phyloP scores from a whole-genome alignment of 176 grass and related monocot genomes.

The Typha latifolia region DNA sequence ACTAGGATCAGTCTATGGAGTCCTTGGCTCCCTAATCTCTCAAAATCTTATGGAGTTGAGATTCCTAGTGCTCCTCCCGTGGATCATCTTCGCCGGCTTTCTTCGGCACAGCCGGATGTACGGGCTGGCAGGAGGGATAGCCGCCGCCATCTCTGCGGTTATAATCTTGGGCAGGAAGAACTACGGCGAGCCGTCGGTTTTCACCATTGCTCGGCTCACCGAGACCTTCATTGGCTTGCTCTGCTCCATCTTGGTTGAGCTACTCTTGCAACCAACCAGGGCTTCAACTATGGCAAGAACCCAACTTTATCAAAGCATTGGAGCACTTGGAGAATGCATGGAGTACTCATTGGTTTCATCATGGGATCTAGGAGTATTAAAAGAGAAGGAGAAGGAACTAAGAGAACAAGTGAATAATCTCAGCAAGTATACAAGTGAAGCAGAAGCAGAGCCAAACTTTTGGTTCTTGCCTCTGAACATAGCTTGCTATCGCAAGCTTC shows the following conservation, averaged over 20 bases:
- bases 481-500: slow-evolving; percentile 30
- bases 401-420: slow-evolving; percentile 26
- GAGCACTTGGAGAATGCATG: slow-evolving; percentile 22
- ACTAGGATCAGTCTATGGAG: slow-evolving; percentile 60
- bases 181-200: slow-evolving; percentile 47
- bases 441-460: slow-evolving; percentile 45
- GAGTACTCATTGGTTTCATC: neutral
- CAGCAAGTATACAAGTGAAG: slow-evolving; percentile 32
- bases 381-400: slow-evolving; percentile 17
- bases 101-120: slow-evolving; percentile 54
- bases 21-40: slow-evolving; percentile 41
- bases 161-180: slow-evolving; percentile 59
- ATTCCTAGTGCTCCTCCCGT: slow-evolving; percentile 60
- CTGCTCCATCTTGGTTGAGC: slow-evolving; percentile 35
- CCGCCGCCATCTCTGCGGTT: slow-evolving; percentile 40
- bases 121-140: slow-evolving; percentile 33
- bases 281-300: slow-evolving; percentile 43
- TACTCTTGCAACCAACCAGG: slow-evolving; percentile 55
- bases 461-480: slow-evolving; percentile 50
- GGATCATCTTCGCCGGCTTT: slow-evolving; percentile 54
- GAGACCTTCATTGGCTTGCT: slow-evolving; percentile 74
- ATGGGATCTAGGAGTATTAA: neutral
- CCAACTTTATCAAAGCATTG: slow-evolving; percentile 36
- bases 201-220: slow-evolving; percentile 41
- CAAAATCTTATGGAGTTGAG: slow-evolving; percentile 72